Evolutionary conservation across 192 early-diverging fungal species (phyloP).

Genomic region (Umbelopsis isabellina): DNA sequence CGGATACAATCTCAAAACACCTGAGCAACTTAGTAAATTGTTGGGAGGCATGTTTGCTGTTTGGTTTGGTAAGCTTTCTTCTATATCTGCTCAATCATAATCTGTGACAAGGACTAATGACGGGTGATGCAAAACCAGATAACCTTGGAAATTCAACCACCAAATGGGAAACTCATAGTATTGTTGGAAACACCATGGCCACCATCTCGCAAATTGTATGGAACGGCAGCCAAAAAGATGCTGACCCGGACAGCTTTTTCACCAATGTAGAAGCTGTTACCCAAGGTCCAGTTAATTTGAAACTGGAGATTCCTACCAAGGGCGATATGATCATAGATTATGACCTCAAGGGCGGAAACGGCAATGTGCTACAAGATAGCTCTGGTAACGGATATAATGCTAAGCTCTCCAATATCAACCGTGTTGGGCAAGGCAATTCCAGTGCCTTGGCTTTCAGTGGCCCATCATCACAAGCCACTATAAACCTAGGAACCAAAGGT

Average conservation of each 20-base stretch:
- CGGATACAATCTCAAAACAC: conserved; percentile 40
- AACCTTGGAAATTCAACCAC: conserved; percentile 47
- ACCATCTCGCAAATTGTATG: conserved; percentile 49
- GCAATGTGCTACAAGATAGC: conserved; percentile 26
- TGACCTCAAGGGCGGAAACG: conserved; percentile 43
- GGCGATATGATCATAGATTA: conserved; percentile 43
- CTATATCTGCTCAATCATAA: neutral
- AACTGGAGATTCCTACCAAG: conserved; percentile 49
- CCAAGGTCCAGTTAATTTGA: conserved; percentile 44
- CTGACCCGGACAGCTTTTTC: conserved; percentile 33
- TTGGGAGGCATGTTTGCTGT: conserved; percentile 48
- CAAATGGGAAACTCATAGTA: conserved; percentile 47
- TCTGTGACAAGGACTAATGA: neutral
- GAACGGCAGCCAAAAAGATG: conserved; percentile 41
- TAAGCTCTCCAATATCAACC: conserved; percentile 29
- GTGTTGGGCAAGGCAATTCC: neutral
- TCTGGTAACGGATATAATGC: conserved; percentile 47
- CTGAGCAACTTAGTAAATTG: conserved; percentile 34
- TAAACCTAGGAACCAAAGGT: conserved; percentile 13
- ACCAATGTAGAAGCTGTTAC: conserved; percentile 42
- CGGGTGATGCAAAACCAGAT: neutral
- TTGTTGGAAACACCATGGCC: conserved; percentile 43
- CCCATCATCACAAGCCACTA: neutral
- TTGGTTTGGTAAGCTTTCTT: conserved; percentile 33
- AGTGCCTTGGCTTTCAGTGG: neutral